Conservation (phyloP, 2,329 filamentous ascomycete genomes). For the Diplodia corticola region DNA sequence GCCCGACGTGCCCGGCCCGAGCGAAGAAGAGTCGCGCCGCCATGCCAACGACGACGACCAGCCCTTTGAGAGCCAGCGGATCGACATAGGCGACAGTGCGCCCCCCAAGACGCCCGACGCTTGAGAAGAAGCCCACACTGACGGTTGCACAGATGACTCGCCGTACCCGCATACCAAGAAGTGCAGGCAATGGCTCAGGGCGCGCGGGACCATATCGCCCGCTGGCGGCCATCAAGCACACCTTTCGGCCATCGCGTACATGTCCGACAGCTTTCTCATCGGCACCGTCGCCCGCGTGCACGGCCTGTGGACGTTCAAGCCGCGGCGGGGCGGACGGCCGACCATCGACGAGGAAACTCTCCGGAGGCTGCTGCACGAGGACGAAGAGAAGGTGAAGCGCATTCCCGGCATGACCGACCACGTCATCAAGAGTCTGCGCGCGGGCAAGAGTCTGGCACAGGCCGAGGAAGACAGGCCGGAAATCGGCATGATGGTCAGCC, state of each 20-base stretch:
- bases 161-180: slow-evolving; percentile 64
- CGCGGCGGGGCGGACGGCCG: slow-evolving; percentile 41
- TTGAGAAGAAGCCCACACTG: slow-evolving; percentile 21
- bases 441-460: slow-evolving; percentile 48
- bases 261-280: slow-evolving; percentile 91
- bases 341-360: slow-evolving; percentile 46
- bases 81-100: slow-evolving; percentile 58
- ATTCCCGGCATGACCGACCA: slow-evolving; percentile 50
- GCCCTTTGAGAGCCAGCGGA: slow-evolving; percentile 60
- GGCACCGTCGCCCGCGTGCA: slow-evolving; percentile 83
- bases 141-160: slow-evolving; percentile 40
- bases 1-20: slow-evolving; percentile 48
- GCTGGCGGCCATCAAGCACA: slow-evolving; percentile 77
- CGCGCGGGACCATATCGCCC: slow-evolving; percentile 70
- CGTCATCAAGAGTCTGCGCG: slow-evolving; percentile 46
- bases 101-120: slow-evolving; percentile 13
- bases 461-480: slow-evolving; percentile 56
- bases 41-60: slow-evolving; percentile 37
- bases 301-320: slow-evolving; percentile 72
- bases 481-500: slow-evolving; percentile 81
- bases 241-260: slow-evolving; percentile 84
- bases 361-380: slow-evolving; percentile 47
- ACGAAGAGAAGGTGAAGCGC: slow-evolving; percentile 44
- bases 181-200: slow-evolving; percentile 69
- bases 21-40: slow-evolving; percentile 39